A percentile compares a stretch with the other conserved stretches of the same genome.
Evolutionary conservation across 257 asterid species (phyloP).

Genomic region (Eustoma russellianum): DNA sequence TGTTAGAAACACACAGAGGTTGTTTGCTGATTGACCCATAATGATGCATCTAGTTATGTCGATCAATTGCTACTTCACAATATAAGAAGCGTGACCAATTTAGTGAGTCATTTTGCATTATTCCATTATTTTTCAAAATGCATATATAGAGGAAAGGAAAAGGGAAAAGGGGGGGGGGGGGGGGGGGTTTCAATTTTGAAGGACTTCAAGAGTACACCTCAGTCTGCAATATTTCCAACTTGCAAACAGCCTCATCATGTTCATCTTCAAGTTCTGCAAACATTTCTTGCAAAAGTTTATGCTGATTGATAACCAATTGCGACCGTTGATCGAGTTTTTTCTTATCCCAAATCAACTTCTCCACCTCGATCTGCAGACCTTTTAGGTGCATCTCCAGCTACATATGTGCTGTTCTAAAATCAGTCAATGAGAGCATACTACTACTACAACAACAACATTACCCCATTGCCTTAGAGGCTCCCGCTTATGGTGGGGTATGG

Average conservation of each 20-base stretch:
- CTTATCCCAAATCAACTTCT: slow-evolving; percentile 32
- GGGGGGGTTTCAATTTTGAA: too few relatives aligned
- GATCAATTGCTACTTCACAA: too few relatives aligned
- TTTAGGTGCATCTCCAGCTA: slow-evolving; percentile 52
- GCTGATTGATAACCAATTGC: slow-evolving; percentile 27
- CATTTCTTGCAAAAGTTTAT: slow-evolving; percentile 25
- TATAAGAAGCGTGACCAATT: too few relatives aligned
- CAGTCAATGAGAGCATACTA: slow-evolving; percentile 3
- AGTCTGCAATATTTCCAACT: slow-evolving; percentile 35
- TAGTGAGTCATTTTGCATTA: too few relatives aligned
- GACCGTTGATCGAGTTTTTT: slow-evolving; percentile 37
- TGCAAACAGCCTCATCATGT: slow-evolving; percentile 45
- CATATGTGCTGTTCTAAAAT: slow-evolving; percentile 18
- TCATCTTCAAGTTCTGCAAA: slow-evolving; percentile 57
- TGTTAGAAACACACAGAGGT: too few relatives aligned
- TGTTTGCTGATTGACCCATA: too few relatives aligned
- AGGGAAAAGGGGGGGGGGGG: too few relatives aligned
- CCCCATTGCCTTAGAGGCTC: too few relatives aligned
- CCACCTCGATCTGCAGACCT: slow-evolving; percentile 37
- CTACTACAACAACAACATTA: background rate
- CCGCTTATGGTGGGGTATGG: too few relatives aligned
- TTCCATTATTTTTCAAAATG: too few relatives aligned
- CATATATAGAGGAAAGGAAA: too few relatives aligned
- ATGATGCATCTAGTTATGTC: too few relatives aligned
- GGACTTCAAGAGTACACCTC: slow-evolving; percentile 29